phyloP scores from a whole-genome alignment of 768 basidiomycete species.

The Boletus speciosus region DNA sequence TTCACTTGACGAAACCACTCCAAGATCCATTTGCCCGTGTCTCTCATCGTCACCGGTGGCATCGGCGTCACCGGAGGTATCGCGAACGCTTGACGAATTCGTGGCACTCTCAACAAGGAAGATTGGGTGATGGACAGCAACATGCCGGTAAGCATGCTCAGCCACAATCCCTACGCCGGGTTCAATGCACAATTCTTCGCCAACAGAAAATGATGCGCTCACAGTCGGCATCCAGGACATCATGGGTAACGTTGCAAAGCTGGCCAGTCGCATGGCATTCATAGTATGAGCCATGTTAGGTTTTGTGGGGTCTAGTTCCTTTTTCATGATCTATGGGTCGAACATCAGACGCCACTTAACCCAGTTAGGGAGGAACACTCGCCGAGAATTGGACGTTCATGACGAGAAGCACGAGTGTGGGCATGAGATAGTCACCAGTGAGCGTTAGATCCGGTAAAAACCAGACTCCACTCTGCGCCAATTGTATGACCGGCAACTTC shows the following conservation, averaged over 20 bases:
- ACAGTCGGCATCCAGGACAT: conserved; percentile 65
- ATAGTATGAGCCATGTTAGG: conserved; percentile 63
- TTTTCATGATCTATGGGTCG: conserved; percentile 39
- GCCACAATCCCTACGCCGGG: conserved; percentile 46
- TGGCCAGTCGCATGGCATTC: conserved; percentile 62
- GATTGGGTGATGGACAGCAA: conserved; percentile 46
- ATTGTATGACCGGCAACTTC: conserved; percentile 64
- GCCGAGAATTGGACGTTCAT: conserved; percentile 74
- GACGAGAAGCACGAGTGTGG: conserved; percentile 50
- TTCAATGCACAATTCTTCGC: not conserved
- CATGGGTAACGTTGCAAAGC: conserved; percentile 48
- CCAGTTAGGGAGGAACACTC: conserved; percentile 22
- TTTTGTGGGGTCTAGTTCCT: conserved; percentile 51
- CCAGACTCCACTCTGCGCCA: conserved; percentile 70
- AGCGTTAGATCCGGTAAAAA: conserved; percentile 76
- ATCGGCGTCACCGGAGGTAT: conserved; percentile 26
- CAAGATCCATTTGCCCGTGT: conserved; percentile 18
- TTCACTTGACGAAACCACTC: conserved; percentile 17
- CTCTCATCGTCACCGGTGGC: conserved; percentile 28
- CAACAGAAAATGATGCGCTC: conserved; percentile 26
- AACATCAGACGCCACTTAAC: not conserved
- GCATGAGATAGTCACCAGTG: conserved; percentile 78
- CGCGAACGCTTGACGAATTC: conserved; percentile 38
- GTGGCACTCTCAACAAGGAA: conserved; percentile 38
- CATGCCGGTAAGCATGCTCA: conserved; percentile 57